Evolutionary conservation across 1,284 basidiomycete species (phyloP), one percentile per base, ranked within the genome.

Genomic region (Cerioporus squamosus): DNA sequence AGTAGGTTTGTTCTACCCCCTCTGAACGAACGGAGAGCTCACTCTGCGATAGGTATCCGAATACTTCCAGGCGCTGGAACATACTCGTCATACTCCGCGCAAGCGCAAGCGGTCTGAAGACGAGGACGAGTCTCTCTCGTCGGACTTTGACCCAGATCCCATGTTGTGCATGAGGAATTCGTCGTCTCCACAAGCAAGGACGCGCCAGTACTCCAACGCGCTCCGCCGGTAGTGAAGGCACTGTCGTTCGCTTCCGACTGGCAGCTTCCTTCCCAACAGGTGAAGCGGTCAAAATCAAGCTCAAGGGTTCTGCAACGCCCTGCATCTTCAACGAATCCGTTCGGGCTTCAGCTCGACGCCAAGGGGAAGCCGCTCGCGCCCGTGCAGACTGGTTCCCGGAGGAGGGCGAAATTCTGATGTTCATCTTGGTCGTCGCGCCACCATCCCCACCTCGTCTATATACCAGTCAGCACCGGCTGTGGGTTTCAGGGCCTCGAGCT

Each of bases 371-470:
- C 60, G 12, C 45, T 61, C 33, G 64, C 58, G 5, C 33, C 55
- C 3, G 66, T 68, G 15, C 64, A 60, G 42, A 47, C 53, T 3
- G 68, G 65, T 15, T 61, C 67, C 17, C 52, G 66, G 36, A 62
- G 53, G 49, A 63, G 39, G 9, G 20, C 9, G 29, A 48, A 48
- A 15, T 53, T 57, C 18, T 60, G 55, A 26, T 42, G 38, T 46
- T 31, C 18, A 24, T 24, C 26, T 29, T 29, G 26, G 26, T 29
- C 26, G 26, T 29, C 9, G 26, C 26, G 9, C 9, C 26, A 29
- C 26, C 26, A 9, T 9, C 26, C 26, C 4, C 26, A n/a, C 26
- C 26, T 29, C 26, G 26, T 9, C 26, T 4, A 29, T 29, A 29
- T 4, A 29, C 26, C n/a, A 29, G 26, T 29, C 9, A 4, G 26